Evolutionary conservation across 1,139 yeast species (phyloP).

Genomic region (Candida smagusa): DNA sequence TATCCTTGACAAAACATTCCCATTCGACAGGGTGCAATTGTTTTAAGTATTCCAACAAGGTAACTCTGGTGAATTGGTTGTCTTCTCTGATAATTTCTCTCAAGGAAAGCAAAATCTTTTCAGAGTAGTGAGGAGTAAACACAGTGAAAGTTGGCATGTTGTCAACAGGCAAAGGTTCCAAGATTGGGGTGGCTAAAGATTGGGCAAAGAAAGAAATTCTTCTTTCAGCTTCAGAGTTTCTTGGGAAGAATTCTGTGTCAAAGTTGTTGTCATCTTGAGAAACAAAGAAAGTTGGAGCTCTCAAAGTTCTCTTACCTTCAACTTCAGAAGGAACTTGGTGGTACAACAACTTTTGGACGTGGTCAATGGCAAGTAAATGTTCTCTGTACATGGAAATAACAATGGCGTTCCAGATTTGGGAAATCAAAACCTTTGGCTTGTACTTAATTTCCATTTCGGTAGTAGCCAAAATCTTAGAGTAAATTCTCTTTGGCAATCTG

Average conservation of each 20-base stretch:
- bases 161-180: slow-evolving; percentile 97
- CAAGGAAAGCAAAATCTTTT: slow-evolving; percentile 88
- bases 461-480: slow-evolving; percentile 94
- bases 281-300: slow-evolving; percentile 98
- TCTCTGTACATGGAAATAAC: slow-evolving; percentile 98
- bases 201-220: slow-evolving; percentile 99
- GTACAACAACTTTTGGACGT: slow-evolving; percentile 92
- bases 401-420: slow-evolving; percentile 98
- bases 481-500: slow-evolving; percentile 96
- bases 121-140: slow-evolving; percentile 95
- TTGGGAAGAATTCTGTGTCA: slow-evolving; percentile 94
- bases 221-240: slow-evolving; percentile 96
- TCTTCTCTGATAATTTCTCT: slow-evolving; percentile 98
- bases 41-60: slow-evolving; percentile 91
- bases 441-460: slow-evolving; percentile 99
- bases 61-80: slow-evolving; percentile 96
- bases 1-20: slow-evolving; percentile 98
- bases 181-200: slow-evolving; percentile 96
- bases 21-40: slow-evolving; percentile 98
- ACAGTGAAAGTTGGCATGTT: slow-evolving; percentile 99
- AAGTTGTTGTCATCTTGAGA: slow-evolving; percentile 96
- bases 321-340: slow-evolving; percentile 97
- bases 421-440: slow-evolving; percentile 95
- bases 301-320: slow-evolving; percentile 95
- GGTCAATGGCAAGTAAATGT: slow-evolving; percentile 94